A percentile compares a stretch with the other conserved stretches of the same genome.
phyloP scores from a whole-genome alignment of 1,284 basidiomycete species.

The Stereum hirsutum region DNA sequence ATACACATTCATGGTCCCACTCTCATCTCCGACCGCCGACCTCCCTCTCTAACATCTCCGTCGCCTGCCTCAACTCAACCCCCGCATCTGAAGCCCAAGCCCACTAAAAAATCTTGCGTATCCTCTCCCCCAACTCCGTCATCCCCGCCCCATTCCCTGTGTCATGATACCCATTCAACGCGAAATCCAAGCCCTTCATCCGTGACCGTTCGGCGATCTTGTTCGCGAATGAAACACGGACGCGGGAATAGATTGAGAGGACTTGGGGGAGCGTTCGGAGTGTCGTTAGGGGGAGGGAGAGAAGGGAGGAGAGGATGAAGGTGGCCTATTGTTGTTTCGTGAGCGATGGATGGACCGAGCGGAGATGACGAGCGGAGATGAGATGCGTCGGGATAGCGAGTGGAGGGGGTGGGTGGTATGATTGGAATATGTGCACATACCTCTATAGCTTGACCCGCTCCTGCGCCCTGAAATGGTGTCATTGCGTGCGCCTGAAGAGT shows the following conservation, averaged over 20 bases:
- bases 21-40: background rate
- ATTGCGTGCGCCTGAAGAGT: conserved; percentile 39
- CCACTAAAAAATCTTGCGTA: conserved; percentile 1
- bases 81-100: background rate
- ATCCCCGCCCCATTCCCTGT: background rate
- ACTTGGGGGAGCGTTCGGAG: conserved; percentile 23
- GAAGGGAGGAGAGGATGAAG: conserved; percentile 30
- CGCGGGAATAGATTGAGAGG: conserved; percentile 29
- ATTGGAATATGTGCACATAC: too few relatives aligned
- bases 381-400: background rate
- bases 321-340: conserved; percentile 22
- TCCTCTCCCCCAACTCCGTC: background rate
- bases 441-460: conserved; percentile 49
- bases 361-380: background rate
- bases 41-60: background rate
- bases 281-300: conserved; percentile 30
- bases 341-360: background rate
- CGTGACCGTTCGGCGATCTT: conserved; percentile 20
- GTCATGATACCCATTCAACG: background rate
- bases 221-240: conserved; percentile 31
- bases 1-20: too few relatives aligned
- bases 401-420: too few relatives aligned
- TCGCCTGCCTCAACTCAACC: background rate
- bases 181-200: conserved; percentile 17
- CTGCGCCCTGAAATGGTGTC: conserved; percentile 44